A percentile compares a stretch with the other conserved stretches of the same genome.
Evolutionary conservation across 768 basidiomycete genomes (phyloP).

Genomic region (Tylopilus cervinicoccineus): DNA sequence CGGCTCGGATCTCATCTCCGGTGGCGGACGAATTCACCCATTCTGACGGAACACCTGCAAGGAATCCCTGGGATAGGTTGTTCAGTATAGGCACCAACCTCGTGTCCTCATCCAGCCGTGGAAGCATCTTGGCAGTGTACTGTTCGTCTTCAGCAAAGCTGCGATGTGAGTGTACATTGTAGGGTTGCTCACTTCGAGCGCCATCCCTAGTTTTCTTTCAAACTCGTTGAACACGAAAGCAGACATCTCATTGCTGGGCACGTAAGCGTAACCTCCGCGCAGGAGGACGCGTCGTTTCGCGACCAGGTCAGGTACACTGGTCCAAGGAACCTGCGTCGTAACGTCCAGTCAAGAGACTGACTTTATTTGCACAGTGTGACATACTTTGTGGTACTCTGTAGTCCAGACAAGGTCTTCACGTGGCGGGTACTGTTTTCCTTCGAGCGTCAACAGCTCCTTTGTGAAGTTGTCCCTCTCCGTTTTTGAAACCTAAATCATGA

Average conservation of each 20-base stretch:
- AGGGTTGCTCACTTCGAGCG: constrained; percentile 61
- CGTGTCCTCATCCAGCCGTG: constrained; percentile 91
- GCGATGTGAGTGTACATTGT: neutral
- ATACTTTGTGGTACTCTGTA: constrained; percentile 68
- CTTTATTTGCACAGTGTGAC: neutral
- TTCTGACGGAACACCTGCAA: constrained; percentile 84
- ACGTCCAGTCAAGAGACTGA: neutral
- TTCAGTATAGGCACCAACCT: constrained; percentile 85
- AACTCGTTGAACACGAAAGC: constrained; percentile 90
- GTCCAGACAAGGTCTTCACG: neutral
- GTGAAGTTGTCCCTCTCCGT: constrained; percentile 50
- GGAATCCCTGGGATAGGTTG: constrained; percentile 91
- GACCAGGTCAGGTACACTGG: constrained; percentile 88
- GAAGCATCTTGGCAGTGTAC: constrained; percentile 82
- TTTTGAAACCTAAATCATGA: constrained; percentile 46
- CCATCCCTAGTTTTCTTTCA: constrained; percentile 61
- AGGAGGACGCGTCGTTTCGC: constrained; percentile 77
- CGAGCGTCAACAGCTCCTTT: constrained; percentile 43
- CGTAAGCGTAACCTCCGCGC: constrained; percentile 82
- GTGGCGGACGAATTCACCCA: constrained; percentile 57
- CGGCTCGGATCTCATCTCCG: constrained; percentile 76
- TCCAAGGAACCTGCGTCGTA: constrained; percentile 85
- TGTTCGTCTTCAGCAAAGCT: constrained; percentile 30
- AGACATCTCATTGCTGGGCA: constrained; percentile 70
- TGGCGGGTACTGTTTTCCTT: constrained; percentile 6